Evolutionary conservation across 768 basidiomycete species (phyloP).

Genomic region (Suillus luteus): DNA sequence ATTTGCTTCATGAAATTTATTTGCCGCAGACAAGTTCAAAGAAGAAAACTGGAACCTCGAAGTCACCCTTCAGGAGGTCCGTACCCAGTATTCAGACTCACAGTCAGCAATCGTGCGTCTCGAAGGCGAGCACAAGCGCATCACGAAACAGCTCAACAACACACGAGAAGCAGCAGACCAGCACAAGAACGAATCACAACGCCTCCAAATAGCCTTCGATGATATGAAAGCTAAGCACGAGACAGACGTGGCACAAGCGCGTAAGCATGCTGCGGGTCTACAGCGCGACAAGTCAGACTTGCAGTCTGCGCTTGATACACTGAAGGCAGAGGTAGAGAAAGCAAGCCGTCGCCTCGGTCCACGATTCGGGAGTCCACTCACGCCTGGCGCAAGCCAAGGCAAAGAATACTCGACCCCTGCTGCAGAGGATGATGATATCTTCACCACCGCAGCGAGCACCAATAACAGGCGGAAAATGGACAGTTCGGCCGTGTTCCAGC

Average conservation of each 20-base stretch:
- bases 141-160: slow-evolving; percentile 70
- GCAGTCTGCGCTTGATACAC: slow-evolving; percentile 72
- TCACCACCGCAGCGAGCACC: slow-evolving; percentile 62
- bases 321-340: slow-evolving; percentile 73
- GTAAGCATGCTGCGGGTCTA: slow-evolving; percentile 84
- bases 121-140: slow-evolving; percentile 81
- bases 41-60: slow-evolving; percentile 99
- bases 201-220: slow-evolving; percentile 59
- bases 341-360: slow-evolving; percentile 58
- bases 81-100: slow-evolving; percentile 64
- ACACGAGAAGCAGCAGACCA: slow-evolving; percentile 78
- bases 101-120: slow-evolving; percentile 67
- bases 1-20: not conserved
- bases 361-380: slow-evolving; percentile 71
- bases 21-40: slow-evolving; percentile 80
- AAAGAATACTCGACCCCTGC: slow-evolving; percentile 61
- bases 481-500: slow-evolving; percentile 47
- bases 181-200: slow-evolving; percentile 85
- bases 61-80: slow-evolving; percentile 86
- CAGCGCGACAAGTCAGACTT: slow-evolving; percentile 93
- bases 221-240: slow-evolving; percentile 91
- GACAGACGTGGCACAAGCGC: slow-evolving; percentile 89
- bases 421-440: slow-evolving; percentile 63
- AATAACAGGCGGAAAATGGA: slow-evolving; percentile 60
- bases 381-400: slow-evolving; percentile 54